Percentiles rank a stretch among this genome's conserved stretches.
Conservation (phyloP, 805 yeast genomes). For the Saturnispora saitoi region DNA sequence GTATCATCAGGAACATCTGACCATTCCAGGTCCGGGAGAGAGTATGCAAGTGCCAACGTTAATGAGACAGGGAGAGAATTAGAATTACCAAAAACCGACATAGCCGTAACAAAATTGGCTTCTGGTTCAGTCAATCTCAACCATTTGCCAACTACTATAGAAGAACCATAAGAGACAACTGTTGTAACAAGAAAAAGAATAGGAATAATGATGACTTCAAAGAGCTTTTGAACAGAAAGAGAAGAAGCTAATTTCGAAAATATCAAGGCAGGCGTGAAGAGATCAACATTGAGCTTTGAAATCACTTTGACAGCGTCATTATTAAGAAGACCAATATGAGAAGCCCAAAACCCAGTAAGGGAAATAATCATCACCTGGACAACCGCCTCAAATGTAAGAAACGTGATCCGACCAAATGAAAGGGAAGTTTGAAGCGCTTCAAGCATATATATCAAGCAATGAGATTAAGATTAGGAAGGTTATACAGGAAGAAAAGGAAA, state of each 20-base stretch:
- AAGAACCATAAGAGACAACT: constrained; percentile 57
- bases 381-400: constrained; percentile 84
- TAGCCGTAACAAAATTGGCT: constrained; percentile 86
- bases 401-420: constrained; percentile 35
- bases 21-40: constrained; percentile 71
- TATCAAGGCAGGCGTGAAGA: constrained; percentile 92
- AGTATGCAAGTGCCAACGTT: constrained; percentile 68
- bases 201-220: constrained; percentile 80
- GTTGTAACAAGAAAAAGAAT: constrained; percentile 78
- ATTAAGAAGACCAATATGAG: constrained; percentile 59
- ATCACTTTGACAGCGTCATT: constrained; percentile 70
- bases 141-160: constrained; percentile 44
- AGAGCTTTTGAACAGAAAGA: constrained; percentile 63
- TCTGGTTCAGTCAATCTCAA: constrained; percentile 63
- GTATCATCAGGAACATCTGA: constrained; percentile 59
- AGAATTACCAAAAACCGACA: constrained; percentile 95
- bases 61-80: constrained; percentile 91
- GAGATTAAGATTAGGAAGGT: background rate
- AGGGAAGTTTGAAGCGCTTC: background rate
- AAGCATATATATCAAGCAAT: constrained; percentile 3
- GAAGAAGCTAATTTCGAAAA: constrained; percentile 68
- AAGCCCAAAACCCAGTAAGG: constrained; percentile 78
- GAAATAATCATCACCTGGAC: constrained; percentile 83
- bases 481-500: background rate
- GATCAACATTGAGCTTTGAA: constrained; percentile 73